Base-by-base conservation (phyloP, 257 asterid genomes). In the Marsdenia floribunda region DNA sequence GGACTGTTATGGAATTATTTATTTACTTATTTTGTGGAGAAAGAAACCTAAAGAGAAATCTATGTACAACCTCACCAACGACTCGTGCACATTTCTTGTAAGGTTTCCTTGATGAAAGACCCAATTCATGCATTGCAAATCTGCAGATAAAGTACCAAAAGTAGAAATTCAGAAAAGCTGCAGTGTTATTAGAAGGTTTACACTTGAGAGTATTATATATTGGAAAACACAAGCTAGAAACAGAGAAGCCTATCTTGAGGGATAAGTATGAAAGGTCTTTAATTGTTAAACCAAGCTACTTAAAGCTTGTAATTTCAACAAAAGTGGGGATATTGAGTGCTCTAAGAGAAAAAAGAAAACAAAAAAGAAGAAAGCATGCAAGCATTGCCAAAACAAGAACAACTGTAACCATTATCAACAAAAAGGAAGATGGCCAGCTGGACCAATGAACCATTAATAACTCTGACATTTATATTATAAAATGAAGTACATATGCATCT, bases 31-130 rank as follows among this genome's bases (percentile, higher is more conserved):
- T 26, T 66, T 18, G 3, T 38, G 52, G 33, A 66, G 71, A 66
- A 38, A 66, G 29, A 49, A 66, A 38, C 29, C 19, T 29, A 70
- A 80, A 49, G 49, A 54, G 49, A 8, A 66, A 77, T 81, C 71
- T 68, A 71, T 76, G 74, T 73, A 79, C 88, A 83, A 90, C 99
- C 99, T 95, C 99, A 50, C 99, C 97, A 74, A 95, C 99, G 76
- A 95, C 98, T 88, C 99, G 88, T 37, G 99, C 99, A 86, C 98
- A 92, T 82, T 92, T 95, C 90, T 89, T 95, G 89, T 89, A 42
- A 26, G 99, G 98, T 76, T 84, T 92, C 93, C 80, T 89, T 26
- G 99, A 95, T 73, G 99, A 84, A 82, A 95, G 86, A 75, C 99
- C 99, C 75, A 95, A 85, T 75, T 92, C 98, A 78, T 95, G 99